A percentile compares a stretch with the other conserved stretches of the same genome.
These are phyloP conservation scores for Epichloe sibirici DNA, from an alignment of 2,329 filamentous ascomycete genomes.

Conservation along the genomic window DNA sequence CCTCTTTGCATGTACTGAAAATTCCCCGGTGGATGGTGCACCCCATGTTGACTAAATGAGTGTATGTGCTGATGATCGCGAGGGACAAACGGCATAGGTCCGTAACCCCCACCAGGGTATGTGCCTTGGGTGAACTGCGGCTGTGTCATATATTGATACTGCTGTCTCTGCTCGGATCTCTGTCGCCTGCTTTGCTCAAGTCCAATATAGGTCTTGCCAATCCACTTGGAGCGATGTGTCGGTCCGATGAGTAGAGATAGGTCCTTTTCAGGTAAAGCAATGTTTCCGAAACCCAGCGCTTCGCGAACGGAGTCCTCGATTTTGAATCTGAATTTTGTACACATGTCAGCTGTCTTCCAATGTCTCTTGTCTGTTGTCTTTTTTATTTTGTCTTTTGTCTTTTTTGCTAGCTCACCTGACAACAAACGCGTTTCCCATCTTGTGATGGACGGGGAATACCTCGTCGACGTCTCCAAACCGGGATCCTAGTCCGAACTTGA, in stretches of 20 bases:
- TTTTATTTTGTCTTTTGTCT: background rate
- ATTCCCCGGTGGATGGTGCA: background rate
- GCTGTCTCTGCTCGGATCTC: background rate
- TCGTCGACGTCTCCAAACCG: conserved; percentile 21
- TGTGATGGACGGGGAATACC: conserved; percentile 8
- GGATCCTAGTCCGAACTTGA: conserved; percentile 17
- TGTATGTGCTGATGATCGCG: conserved; percentile 1
- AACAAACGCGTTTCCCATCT: conserved; percentile 12
- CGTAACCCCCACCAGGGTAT: background rate
- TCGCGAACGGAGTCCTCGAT: conserved; percentile 14
- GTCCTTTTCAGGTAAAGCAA: conserved; percentile 14
- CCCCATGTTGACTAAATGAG: background rate
- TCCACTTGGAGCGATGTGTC: conserved; percentile 21
- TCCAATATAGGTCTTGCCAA: conserved; percentile 2
- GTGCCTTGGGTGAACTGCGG: background rate
- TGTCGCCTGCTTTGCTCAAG: background rate
- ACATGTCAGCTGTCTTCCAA: background rate
- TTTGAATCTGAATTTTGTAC: conserved; percentile 12
- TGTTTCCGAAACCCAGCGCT: conserved; percentile 14
- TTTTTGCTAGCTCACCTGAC: conserved; percentile 14
- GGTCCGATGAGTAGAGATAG: conserved; percentile 17
- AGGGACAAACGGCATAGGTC: background rate
- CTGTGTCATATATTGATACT: background rate
- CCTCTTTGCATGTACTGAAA: background rate
- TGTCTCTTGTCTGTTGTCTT: background rate